Base-by-base conservation (phyloP, 352 stramenopile genomes). In the Porosira glacialis region DNA sequence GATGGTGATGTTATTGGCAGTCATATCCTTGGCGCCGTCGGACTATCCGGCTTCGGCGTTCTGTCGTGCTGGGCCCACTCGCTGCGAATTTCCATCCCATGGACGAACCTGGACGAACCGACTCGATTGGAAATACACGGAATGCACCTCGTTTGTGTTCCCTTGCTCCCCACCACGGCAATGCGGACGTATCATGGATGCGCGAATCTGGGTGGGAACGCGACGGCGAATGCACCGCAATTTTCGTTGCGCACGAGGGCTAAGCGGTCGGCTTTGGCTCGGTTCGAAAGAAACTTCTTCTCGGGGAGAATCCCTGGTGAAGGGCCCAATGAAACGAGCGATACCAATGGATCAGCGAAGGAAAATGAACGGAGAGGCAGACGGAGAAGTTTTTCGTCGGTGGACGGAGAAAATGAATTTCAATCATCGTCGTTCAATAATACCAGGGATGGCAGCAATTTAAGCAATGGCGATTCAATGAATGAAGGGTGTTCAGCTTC, bases 261-360 rank as follows among this genome's bases (percentile, higher is more conserved):
- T 1, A 91, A 91, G 62, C 56, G 85, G 68, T 64, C 79, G n/a
- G 70, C 81, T 2, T 62, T 91, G 8, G 74, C 82, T 26, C 60
- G 80, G 35, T 88, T 87, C 45, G 85, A 91, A 75, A 75, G 83
- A 35, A 87, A 86, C 66, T 91, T 83, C 65, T 87, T 85, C 36
- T 73, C 71, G 1, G 81, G 85, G 55, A 58, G 70, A 51, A 86
- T 89, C 55, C 49, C 66, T 10, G 84, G 79, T 26, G 85, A 91
- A 75, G 70, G 68, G 22, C 77, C 77, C 2, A 58, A 73, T 19
- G n/a, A 63, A 33, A 43, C 59, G 17, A 55, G 36, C 8, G 13
- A 68, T 49, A 3, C 49, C 13, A 33, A 61, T 43, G 48, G 72
- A 64, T 35, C 13, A n/a, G 27, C 47, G 38, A 55, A 30, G 5